Evolutionary conservation across 2,329 filamentous ascomycete species (phyloP), one percentile per base, ranked within the genome.

Genomic region (Penicillium sp.): DNA sequence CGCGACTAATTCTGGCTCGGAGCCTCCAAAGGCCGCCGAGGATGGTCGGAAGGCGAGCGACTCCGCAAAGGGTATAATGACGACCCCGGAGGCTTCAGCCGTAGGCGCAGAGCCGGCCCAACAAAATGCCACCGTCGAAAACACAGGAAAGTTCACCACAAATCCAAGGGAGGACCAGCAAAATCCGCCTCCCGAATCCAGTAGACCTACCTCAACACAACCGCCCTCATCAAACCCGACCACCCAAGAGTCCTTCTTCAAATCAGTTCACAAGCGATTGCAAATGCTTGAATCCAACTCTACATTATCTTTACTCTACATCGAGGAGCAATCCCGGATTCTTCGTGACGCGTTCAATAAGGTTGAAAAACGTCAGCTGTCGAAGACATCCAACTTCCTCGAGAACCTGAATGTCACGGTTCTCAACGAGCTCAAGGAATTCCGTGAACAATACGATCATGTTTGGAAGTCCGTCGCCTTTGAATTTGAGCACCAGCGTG

Each of bases 171-270:
- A 76, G 60, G 63, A 77, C 30, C 57, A 59, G 3, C 54, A 40
- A 20, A 71, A 20, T 52, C 36, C 52, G 4, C 71, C 42, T 59
- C 73, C 21, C 61, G 68, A 71, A 27, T 55, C 61, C 2, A 62
- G 51, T 3, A 61, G 65, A 54, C 46, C 74, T 21, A 74, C 78
- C 7, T 65, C 79, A 34, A 73, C 76, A 21, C 73, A 82, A 60
- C 75, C 79, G 1, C 68, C 80, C 7, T 72, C 81, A 1, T 73
- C 88, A 1, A 83, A 85, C 1, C 92, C 93, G 2, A 91, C 92
- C 0, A 94, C 95, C 1, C 94, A 99, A 71, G 94, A 99, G 69
- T 94, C 90, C 1, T 97, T 99, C 73, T 99, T 97, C 81, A 97
- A 97, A 70, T 90, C 91, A 3, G 88, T 97, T 7, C 91, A 92